Percentiles rank a stretch among this genome's conserved stretches.
These are phyloP conservation scores for Aspergillus bertholletiae DNA, from an alignment of 495 filamentous ascomycete genomes.

Conservation along the genomic window DNA sequence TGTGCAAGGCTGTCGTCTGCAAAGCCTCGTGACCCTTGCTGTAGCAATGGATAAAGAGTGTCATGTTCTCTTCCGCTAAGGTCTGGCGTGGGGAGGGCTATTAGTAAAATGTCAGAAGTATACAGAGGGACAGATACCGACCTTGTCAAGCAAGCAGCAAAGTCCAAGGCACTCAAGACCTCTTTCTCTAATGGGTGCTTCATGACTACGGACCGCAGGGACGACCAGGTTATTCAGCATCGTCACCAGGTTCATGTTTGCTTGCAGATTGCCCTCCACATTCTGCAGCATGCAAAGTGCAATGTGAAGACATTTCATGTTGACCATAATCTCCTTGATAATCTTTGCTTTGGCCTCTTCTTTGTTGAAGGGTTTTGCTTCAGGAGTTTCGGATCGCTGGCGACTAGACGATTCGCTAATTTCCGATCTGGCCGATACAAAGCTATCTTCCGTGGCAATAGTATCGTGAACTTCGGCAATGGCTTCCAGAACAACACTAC, in stretches of 20 bases:
- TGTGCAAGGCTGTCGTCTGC: conserved; percentile 84
- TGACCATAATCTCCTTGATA: conserved; percentile 86
- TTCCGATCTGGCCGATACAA: conserved; percentile 85
- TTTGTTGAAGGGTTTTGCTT: conserved; percentile 50
- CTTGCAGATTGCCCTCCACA: conserved; percentile 76
- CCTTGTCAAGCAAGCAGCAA: conserved; percentile 85
- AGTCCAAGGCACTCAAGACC: conserved; percentile 87
- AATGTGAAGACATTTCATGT: conserved; percentile 97
- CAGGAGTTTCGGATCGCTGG: conserved; percentile 38
- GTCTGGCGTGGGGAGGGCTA: conserved; percentile 40
- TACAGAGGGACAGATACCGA: conserved; percentile 22
- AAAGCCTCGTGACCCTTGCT: conserved; percentile 85
- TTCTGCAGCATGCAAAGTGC: conserved; percentile 97
- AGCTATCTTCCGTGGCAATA: conserved; percentile 78
- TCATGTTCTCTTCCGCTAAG: conserved; percentile 88
- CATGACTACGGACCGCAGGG: conserved; percentile 88
- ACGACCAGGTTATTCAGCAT: conserved; percentile 97
- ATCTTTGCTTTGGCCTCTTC: conserved; percentile 79
- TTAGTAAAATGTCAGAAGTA: neutral
- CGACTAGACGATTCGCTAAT: conserved; percentile 57
- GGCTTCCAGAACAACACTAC: conserved; percentile 85
- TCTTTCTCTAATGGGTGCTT: conserved; percentile 86
- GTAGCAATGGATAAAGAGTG: conserved; percentile 93
- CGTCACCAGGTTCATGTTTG: conserved; percentile 81
- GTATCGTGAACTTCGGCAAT: conserved; percentile 95